These are phyloP conservation scores for Stentor coeruleus DNA, from an alignment of 73 alveolate species.

Conservation along the genomic window DNA sequence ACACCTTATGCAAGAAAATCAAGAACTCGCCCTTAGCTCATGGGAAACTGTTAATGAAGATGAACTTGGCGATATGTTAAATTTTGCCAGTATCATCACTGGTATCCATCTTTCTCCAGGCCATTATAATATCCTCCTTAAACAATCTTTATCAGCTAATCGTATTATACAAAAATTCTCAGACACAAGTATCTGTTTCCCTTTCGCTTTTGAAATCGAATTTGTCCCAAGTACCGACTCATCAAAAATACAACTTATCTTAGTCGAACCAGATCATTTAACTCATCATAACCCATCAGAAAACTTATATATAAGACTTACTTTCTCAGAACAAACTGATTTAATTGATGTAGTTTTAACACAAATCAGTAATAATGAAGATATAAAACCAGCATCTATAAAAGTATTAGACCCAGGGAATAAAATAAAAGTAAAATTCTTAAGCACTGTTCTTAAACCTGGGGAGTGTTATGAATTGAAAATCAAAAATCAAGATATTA, in stretches of 20 bases:
- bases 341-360: background rate
- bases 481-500: background rate
- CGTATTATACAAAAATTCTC: background rate
- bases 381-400: background rate
- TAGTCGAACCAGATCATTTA: background rate
- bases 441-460: background rate
- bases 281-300: background rate
- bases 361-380: background rate
- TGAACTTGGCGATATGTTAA: background rate
- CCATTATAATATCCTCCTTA: background rate
- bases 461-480: background rate
- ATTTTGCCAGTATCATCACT: background rate
- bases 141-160: background rate
- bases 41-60: constrained; percentile 1
- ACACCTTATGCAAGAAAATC: too few relatives aligned
- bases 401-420: background rate
- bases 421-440: background rate
- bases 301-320: background rate
- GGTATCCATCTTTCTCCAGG: background rate
- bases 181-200: constrained; percentile 1
- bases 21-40: background rate
- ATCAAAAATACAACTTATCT: background rate
- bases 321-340: background rate
- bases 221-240: background rate
- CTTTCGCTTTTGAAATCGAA: background rate